A percentile compares a stretch with the other conserved stretches of the same genome.
Evolutionary conservation across 257 asterid genomes (phyloP).

Genomic region (Scutellaria minor): DNA sequence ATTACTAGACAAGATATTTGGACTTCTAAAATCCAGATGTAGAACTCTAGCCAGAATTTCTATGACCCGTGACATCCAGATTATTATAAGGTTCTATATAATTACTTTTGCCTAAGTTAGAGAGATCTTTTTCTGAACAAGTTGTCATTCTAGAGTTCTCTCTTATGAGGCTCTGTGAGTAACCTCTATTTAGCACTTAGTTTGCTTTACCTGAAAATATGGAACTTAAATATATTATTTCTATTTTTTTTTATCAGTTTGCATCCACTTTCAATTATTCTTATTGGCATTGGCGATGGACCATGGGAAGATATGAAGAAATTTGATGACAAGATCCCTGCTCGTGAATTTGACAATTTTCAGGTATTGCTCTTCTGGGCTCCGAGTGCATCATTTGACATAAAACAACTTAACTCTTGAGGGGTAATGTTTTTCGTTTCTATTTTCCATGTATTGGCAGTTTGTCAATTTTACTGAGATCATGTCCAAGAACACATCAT

Average conservation of each 20-base stretch:
- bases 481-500: conserved; percentile 51
- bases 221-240: conserved; percentile 13
- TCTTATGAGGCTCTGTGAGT: neutral
- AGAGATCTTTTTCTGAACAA: conserved; percentile 10
- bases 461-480: conserved; percentile 80
- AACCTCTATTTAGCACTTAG: neutral
- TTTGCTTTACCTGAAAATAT: conserved; percentile 15
- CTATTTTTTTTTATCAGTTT: conserved; percentile 44
- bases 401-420: conserved; percentile 24
- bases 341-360: conserved; percentile 76
- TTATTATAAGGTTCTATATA: neutral
- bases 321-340: conserved; percentile 82
- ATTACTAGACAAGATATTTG: neutral
- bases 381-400: neutral
- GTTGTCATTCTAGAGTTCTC: neutral
- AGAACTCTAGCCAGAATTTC: conserved; percentile 18
- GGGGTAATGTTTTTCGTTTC: conserved; percentile 16
- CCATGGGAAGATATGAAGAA: conserved; percentile 92
- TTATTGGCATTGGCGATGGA: conserved; percentile 93
- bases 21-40: neutral
- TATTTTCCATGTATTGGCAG: conserved; percentile 42
- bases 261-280: conserved; percentile 81
- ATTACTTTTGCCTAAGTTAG: neutral
- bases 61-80: neutral
- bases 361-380: conserved; percentile 50